phyloP scores from a whole-genome alignment of 345 rosid species.

The Linum lewisii region DNA sequence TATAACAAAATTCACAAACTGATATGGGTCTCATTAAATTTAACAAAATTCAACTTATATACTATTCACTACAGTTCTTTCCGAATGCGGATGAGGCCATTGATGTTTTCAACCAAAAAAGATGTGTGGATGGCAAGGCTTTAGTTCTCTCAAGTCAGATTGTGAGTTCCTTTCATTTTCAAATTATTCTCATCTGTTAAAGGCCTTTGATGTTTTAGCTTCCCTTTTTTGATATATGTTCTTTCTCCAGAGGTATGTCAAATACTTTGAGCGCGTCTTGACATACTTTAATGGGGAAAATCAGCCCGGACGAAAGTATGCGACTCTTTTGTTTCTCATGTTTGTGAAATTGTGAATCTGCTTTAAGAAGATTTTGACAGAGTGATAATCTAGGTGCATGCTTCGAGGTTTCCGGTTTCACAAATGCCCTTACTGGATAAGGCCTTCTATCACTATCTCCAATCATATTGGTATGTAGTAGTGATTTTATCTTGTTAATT shows the following conservation, averaged over 20 bases:
- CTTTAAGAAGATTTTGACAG: slow-evolving; percentile 6
- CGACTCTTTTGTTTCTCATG: not conserved
- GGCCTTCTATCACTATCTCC: slow-evolving; percentile 8
- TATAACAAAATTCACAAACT: too few relatives aligned
- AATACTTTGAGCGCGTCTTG: slow-evolving; percentile 8
- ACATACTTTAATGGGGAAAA: slow-evolving; percentile 2
- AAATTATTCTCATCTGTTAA: slow-evolving; percentile 14
- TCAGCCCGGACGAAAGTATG: slow-evolving; percentile 7
- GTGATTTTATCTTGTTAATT: slow-evolving; percentile 12
- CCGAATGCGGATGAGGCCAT: slow-evolving; percentile 7
- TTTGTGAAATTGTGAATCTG: not conserved
- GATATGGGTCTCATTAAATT: too few relatives aligned
- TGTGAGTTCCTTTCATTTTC: slow-evolving; percentile 12
- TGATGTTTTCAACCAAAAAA: slow-evolving; percentile 8
- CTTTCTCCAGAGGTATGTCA: slow-evolving; percentile 6
- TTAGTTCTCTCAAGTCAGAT: slow-evolving; percentile 9
- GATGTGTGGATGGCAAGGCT: slow-evolving; percentile 10
- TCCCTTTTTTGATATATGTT: not conserved
- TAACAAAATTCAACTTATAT: slow-evolving; percentile 7
- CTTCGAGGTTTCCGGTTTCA: slow-evolving; percentile 5
- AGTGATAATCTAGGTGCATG: not conserved
- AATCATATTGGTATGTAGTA: slow-evolving; percentile 4
- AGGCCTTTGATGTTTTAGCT: not conserved
- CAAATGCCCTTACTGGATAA: slow-evolving; percentile 7
- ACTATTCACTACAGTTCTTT: slow-evolving; percentile 1